A percentile compares a stretch with the other conserved stretches of the same genome.
Evolutionary conservation across 1,284 basidiomycete genomes (phyloP).

Genomic region (Heterobasidion irregulare): DNA sequence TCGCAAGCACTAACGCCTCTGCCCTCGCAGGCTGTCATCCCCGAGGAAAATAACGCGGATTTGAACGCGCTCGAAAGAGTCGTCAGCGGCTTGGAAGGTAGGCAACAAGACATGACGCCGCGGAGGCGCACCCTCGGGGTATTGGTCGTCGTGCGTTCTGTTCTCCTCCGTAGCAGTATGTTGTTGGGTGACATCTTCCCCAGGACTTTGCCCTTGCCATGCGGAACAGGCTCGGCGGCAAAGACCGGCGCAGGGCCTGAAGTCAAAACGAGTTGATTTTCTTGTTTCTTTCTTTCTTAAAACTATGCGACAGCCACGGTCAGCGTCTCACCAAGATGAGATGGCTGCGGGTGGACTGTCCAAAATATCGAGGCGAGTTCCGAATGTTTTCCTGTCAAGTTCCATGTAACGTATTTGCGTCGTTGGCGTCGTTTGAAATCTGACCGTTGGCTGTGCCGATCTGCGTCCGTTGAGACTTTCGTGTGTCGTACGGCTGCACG

Average conservation of each 20-base stretch:
- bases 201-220: slow-evolving; percentile 9
- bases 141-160: slow-evolving; percentile 7
- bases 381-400: background rate
- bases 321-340: too few relatives aligned
- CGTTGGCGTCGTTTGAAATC: background rate
- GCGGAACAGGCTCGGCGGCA: background rate
- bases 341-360: background rate
- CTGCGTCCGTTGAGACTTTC: background rate
- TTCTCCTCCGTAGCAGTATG: background rate
- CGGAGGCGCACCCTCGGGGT: slow-evolving; percentile 1
- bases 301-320: too few relatives aligned
- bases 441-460: background rate
- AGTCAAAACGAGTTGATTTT: background rate
- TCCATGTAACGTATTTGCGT: background rate
- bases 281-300: too few relatives aligned
- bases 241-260: background rate
- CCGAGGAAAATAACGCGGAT: slow-evolving; percentile 1
- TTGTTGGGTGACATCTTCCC: too few relatives aligned
- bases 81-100: slow-evolving; percentile 6
- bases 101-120: background rate
- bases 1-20: too few relatives aligned
- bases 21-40: background rate
- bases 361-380: background rate
- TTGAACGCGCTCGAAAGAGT: slow-evolving; percentile 4
- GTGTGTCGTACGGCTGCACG: background rate